Conservation (phyloP, 768 basidiomycete species). For the Hortiboletus flavorubellus region DNA sequence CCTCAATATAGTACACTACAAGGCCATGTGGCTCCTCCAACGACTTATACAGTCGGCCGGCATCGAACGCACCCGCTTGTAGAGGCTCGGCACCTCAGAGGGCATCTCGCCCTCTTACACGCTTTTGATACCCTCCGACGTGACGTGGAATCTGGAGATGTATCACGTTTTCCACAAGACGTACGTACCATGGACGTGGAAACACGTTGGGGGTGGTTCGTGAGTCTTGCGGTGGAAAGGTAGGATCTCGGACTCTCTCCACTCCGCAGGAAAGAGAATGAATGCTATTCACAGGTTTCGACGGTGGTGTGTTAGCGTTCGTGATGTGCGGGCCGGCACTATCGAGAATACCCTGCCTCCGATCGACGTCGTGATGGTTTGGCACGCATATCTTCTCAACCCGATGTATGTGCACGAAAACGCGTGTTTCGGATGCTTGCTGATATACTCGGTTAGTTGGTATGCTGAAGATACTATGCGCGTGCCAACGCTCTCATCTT, state of each 20-base stretch:
- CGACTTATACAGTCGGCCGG: neutral
- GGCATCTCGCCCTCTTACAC: slow-evolving; percentile 26
- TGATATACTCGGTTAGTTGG: slow-evolving; percentile 7
- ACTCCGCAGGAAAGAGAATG: neutral
- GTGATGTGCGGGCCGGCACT: neutral
- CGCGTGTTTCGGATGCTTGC: neutral
- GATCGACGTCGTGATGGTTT: slow-evolving; percentile 37
- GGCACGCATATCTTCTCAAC: slow-evolving; percentile 37
- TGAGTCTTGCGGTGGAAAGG: slow-evolving; percentile 35
- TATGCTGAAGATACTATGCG: slow-evolving; percentile 18
- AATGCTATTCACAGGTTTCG: slow-evolving; percentile 25
- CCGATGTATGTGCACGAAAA: slow-evolving; percentile 21
- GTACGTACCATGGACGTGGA: slow-evolving; percentile 12
- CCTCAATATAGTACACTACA: neutral
- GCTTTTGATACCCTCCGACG: slow-evolving; percentile 23
- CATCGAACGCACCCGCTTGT: slow-evolving; percentile 12
- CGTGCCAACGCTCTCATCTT: neutral
- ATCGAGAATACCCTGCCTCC: slow-evolving; percentile 24
- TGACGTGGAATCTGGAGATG: slow-evolving; percentile 15
- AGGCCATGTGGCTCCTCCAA: neutral
- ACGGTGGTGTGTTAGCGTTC: slow-evolving; percentile 28
- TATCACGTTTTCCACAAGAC: slow-evolving; percentile 11
- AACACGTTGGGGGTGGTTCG: slow-evolving; percentile 36
- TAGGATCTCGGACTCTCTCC: neutral
- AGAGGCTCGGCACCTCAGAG: slow-evolving; percentile 19